Evolutionary conservation across 495 filamentous ascomycete species (phyloP).

Genomic region (Hypoxylon fuscum): DNA sequence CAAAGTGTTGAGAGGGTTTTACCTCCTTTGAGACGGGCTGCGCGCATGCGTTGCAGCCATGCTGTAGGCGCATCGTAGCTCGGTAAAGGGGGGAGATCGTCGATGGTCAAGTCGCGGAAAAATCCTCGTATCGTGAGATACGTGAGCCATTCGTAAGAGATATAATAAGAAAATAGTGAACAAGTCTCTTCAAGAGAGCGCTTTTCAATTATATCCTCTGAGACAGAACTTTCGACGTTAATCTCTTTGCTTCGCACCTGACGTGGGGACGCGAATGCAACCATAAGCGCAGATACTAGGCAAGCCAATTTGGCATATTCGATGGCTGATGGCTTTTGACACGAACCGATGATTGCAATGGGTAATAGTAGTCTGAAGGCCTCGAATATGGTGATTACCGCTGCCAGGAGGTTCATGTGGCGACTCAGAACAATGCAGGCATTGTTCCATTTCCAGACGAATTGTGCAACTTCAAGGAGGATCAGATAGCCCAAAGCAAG

Average conservation of each 20-base stretch:
- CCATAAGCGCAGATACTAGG: slow-evolving; percentile 8
- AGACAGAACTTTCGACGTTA: slow-evolving; percentile 1
- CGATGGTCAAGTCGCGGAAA: slow-evolving; percentile 42
- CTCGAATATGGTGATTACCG: slow-evolving; percentile 6
- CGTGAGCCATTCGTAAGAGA: slow-evolving; percentile 50
- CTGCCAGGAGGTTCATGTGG: slow-evolving; percentile 12
- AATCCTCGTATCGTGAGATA: slow-evolving; percentile 46
- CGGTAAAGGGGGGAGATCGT: slow-evolving; percentile 47
- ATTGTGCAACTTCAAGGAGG: slow-evolving; percentile 11
- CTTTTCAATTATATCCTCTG: slow-evolving; percentile 1
- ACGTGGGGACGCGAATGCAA: slow-evolving; percentile 16
- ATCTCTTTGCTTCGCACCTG: slow-evolving; percentile 8
- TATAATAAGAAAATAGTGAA: slow-evolving; percentile 55
- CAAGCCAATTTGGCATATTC: slow-evolving; percentile 18
- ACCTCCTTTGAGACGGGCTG: slow-evolving; percentile 41
- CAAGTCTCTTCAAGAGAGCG: slow-evolving; percentile 67
- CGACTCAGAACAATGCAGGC: slow-evolving; percentile 1
- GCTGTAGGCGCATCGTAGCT: slow-evolving; percentile 45
- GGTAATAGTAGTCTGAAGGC: slow-evolving; percentile 12
- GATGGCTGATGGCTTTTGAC: slow-evolving; percentile 6
- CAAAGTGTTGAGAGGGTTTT: slow-evolving; percentile 44
- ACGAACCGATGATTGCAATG: slow-evolving; percentile 19
- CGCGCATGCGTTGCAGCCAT: slow-evolving; percentile 40
- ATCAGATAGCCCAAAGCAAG: slow-evolving; percentile 16
- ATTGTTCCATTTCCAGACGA: slow-evolving; percentile 10